Percentiles rank a stretch among this genome's conserved stretches.
Conservation (phyloP, 352 stramenopile species). For the Phytophthora pluvialis region DNA sequence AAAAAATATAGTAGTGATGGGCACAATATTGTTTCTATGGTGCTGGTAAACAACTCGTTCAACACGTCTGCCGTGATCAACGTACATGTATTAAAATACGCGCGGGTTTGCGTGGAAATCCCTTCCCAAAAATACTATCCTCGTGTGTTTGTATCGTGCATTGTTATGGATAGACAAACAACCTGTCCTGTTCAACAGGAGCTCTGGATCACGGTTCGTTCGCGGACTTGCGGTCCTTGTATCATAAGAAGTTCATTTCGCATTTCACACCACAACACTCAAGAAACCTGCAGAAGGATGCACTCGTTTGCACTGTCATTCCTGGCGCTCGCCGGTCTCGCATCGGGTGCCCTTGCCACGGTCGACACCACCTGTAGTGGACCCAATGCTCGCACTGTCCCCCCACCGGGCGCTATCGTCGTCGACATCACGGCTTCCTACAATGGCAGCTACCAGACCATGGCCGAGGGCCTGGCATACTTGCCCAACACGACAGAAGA, state of each 20-base stretch:
- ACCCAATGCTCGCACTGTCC: constrained; percentile 10
- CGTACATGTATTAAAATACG: too few species aligned
- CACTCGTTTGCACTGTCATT: not conserved
- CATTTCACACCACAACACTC: not conserved
- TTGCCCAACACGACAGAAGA: constrained; percentile 10
- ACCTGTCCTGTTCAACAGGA: too few species aligned
- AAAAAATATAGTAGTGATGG: too few species aligned
- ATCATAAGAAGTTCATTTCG: constrained; percentile 1
- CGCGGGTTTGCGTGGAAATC: too few species aligned
- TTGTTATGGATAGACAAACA: too few species aligned
- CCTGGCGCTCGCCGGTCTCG: not conserved
- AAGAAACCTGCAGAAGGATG: not conserved
- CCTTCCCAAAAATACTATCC: too few species aligned
- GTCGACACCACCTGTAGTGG: constrained; percentile 6
- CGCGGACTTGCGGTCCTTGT: not conserved
- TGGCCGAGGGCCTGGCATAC: constrained; percentile 5
- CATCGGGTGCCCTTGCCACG: not conserved
- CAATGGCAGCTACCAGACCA: constrained; percentile 10
- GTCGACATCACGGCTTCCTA: constrained; percentile 15
- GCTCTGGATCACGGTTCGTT: not conserved
- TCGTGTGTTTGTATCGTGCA: too few species aligned
- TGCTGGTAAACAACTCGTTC: too few species aligned
- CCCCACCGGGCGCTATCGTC: constrained; percentile 10
- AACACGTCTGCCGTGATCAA: too few species aligned
- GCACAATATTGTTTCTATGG: too few species aligned